Evolutionary conservation across 129 eudicot species (phyloP).

Genomic region (Chrysanthemum makinoi): DNA sequence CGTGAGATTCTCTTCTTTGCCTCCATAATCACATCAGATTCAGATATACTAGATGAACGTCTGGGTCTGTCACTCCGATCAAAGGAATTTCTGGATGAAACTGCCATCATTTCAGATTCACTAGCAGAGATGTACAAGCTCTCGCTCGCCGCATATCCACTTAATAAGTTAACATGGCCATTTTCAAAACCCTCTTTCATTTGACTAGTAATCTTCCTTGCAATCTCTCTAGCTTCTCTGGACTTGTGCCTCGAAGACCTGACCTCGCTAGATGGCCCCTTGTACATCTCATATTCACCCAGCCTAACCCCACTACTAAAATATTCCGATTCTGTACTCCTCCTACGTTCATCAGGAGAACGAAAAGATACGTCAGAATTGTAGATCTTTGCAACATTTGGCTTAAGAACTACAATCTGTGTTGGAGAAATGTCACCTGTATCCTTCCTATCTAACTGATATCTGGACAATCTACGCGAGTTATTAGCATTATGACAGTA

Average conservation of each 20-base stretch:
- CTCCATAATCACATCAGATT: conserved; percentile 62
- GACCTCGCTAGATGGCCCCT: conserved; percentile 10
- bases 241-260: conserved; percentile 41
- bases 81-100: conserved; percentile 39
- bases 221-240: conserved; percentile 65
- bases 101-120: conserved; percentile 37
- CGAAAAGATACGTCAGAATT: conserved; percentile 28
- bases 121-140: conserved; percentile 28
- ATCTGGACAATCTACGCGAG: conserved; percentile 31
- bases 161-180: conserved; percentile 24
- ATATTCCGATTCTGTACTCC: conserved; percentile 15
- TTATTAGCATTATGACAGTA: conserved; percentile 24
- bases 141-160: conserved; percentile 40
- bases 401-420: conserved; percentile 81
- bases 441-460: conserved; percentile 32
- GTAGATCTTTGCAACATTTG: conserved; percentile 47
- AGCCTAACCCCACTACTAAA: too few species aligned
- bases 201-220: conserved; percentile 55
- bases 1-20: conserved; percentile 81
- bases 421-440: conserved; percentile 46
- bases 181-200: conserved; percentile 48
- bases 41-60: conserved; percentile 36
- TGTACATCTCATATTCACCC: too few species aligned
- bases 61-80: conserved; percentile 26
- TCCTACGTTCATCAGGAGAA: conserved; percentile 36